Percentiles rank a stretch among this genome's conserved stretches.
These are phyloP conservation scores for Talaromyces liani DNA, from an alignment of 495 filamentous ascomycete genomes.

Conservation along the genomic window DNA sequence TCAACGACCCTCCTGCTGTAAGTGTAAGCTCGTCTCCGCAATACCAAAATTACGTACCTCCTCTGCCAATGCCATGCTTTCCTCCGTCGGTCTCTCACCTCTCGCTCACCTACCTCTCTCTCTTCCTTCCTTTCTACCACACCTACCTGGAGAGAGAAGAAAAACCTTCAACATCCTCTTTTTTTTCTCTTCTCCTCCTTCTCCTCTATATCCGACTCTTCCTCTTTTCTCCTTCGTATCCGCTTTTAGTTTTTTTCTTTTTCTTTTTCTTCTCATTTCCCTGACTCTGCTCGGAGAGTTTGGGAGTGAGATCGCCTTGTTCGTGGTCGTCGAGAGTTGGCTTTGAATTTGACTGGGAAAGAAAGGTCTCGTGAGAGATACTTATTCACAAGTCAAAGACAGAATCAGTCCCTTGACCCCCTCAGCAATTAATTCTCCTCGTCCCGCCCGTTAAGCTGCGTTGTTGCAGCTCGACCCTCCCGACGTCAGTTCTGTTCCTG, in stretches of 20 bases:
- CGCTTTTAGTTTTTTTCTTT: slow-evolving; percentile 38
- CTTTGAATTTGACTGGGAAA: slow-evolving; percentile 19
- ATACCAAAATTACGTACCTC: slow-evolving; percentile 2
- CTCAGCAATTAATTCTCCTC: not conserved
- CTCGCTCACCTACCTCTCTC: slow-evolving; percentile 23
- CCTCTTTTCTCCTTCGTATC: slow-evolving; percentile 45
- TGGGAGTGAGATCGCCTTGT: slow-evolving; percentile 7
- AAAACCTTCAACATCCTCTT: slow-evolving; percentile 17
- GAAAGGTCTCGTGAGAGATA: not conserved
- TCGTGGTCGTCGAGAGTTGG: slow-evolving; percentile 22
- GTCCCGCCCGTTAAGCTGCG: not conserved
- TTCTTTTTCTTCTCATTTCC: slow-evolving; percentile 45
- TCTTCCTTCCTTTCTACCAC: slow-evolving; percentile 35
- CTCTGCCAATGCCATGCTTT: not conserved
- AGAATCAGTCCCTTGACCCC: not conserved
- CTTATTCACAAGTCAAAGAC: not conserved
- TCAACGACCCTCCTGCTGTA: not conserved
- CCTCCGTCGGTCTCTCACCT: slow-evolving; percentile 18
- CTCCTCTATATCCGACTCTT: slow-evolving; percentile 47
- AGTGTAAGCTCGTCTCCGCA: slow-evolving; percentile 2
- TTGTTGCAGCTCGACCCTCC: slow-evolving; percentile 13
- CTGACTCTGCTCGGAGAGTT: slow-evolving; percentile 33
- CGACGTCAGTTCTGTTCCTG: slow-evolving; percentile 32
- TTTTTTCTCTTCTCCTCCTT: slow-evolving; percentile 29
- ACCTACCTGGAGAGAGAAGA: slow-evolving; percentile 45